phyloP scores from a whole-genome alignment of 2,329 filamentous ascomycete genomes.

The Grosmannia clavigera region DNA sequence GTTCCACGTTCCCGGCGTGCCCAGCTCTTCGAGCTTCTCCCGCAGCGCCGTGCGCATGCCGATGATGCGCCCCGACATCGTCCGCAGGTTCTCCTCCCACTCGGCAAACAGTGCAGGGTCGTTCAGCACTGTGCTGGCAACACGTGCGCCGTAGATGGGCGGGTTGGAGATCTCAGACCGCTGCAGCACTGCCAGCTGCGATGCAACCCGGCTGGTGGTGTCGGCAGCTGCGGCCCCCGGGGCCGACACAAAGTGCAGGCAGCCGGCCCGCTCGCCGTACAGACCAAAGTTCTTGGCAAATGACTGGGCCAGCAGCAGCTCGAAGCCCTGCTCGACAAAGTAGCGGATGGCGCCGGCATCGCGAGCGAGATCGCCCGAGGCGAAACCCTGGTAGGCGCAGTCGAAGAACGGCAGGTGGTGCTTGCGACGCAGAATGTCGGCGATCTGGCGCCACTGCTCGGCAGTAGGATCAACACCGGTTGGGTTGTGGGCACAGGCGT shows the following conservation, averaged over 20 bases:
- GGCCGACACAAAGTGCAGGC: constrained; percentile 83
- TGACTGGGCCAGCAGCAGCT: constrained; percentile 77
- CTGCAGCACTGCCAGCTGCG: constrained; percentile 87
- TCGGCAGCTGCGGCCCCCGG: constrained; percentile 53
- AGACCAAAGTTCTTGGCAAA: constrained; percentile 98
- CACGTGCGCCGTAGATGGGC: constrained; percentile 83
- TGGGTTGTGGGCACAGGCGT: constrained; percentile 95
- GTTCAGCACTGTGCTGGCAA: constrained; percentile 76
- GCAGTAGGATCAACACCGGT: constrained; percentile 91
- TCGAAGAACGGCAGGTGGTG: constrained; percentile 97
- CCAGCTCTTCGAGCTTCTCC: constrained; percentile 67
- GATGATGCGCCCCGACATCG: constrained; percentile 93
- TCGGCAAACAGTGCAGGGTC: constrained; percentile 69
- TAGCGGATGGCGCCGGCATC: constrained; percentile 90
- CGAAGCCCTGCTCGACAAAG: constrained; percentile 86
- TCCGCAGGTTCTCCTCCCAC: constrained; percentile 84
- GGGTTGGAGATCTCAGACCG: constrained; percentile 97
- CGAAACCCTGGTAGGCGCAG: constrained; percentile 94
- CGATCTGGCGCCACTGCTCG: constrained; percentile 90
- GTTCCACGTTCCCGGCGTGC: constrained; percentile 84
- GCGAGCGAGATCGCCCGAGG: constrained; percentile 71
- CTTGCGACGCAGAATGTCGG: constrained; percentile 60
- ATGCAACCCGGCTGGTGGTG: constrained; percentile 55
- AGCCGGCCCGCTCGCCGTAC: constrained; percentile 91
- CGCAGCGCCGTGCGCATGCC: constrained; percentile 75